Conservation (phyloP, 179 eudicot genomes). For the Heliamphora pulchella region DNA sequence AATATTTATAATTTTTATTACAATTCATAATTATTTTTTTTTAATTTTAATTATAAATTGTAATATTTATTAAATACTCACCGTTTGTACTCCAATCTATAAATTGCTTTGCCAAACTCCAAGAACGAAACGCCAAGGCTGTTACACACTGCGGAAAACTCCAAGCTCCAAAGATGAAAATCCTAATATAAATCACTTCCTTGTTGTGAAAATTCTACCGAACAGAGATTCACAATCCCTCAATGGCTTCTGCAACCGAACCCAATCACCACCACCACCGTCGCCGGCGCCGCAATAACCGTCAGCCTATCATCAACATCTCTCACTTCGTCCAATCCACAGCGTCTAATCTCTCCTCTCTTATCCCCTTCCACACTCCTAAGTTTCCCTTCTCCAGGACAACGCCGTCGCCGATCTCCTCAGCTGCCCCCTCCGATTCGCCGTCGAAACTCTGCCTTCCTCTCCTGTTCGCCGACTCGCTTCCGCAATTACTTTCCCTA, state of each 20-base stretch:
- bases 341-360: constrained; percentile 30
- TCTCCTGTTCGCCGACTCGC: constrained; percentile 23
- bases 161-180: background rate
- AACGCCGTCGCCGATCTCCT: constrained; percentile 21
- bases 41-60: no score
- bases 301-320: constrained; percentile 6
- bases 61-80: no score
- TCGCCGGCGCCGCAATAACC: constrained; percentile 19
- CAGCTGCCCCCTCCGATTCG: constrained; percentile 14
- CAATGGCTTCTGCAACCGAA: constrained; percentile 12
- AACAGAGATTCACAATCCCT: no score
- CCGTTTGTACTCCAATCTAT: no score
- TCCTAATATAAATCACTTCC: background rate
- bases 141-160: no score
- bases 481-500: background rate
- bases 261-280: constrained; percentile 17
- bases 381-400: constrained; percentile 15
- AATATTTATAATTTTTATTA: no score
- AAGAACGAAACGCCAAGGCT: no score
- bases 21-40: no score
- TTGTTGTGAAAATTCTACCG: background rate
- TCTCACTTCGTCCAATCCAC: constrained; percentile 40
- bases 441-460: constrained; percentile 26
- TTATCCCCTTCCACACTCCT: constrained; percentile 24
- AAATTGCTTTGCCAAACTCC: no score